These are phyloP conservation scores for Cordia subcordata DNA, from an alignment of 257 asterid species.

Conservation along the genomic window DNA sequence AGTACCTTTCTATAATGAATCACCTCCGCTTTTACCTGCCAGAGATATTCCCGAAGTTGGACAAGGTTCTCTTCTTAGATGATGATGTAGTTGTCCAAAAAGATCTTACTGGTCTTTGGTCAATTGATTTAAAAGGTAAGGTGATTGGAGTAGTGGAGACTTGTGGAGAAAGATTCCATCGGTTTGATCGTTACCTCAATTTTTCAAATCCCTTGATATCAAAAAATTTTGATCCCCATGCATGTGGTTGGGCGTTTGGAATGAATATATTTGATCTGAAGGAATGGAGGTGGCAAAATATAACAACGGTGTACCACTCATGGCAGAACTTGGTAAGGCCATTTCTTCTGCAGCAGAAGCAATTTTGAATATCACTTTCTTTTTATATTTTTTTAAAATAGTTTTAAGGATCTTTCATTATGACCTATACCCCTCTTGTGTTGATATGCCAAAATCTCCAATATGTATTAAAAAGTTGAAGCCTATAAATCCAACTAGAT, in stretches of 20 bases:
- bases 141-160: slow-evolving; percentile 97
- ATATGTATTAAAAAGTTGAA: neutral
- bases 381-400: neutral
- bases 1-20: slow-evolving; percentile 92
- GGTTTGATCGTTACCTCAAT: slow-evolving; percentile 89
- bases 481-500: no score
- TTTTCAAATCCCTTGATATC: slow-evolving; percentile 83
- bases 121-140: slow-evolving; percentile 68
- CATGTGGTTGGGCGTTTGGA: slow-evolving; percentile 99
- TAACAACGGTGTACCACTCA: slow-evolving; percentile 76
- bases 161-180: slow-evolving; percentile 90
- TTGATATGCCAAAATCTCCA: neutral
- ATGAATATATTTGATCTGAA: slow-evolving; percentile 76
- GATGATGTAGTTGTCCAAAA: slow-evolving; percentile 83
- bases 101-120: slow-evolving; percentile 79
- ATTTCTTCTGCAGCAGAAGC: no score
- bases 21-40: slow-evolving; percentile 95
- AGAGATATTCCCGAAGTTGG: slow-evolving; percentile 79
- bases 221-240: slow-evolving; percentile 56
- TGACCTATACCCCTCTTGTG: neutral
- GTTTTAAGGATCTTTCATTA: neutral
- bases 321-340: slow-evolving; percentile 96
- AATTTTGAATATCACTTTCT: neutral
- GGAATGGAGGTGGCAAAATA: slow-evolving; percentile 74
- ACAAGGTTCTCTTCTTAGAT: slow-evolving; percentile 81